A percentile compares a stretch with the other conserved stretches of the same genome.
These are phyloP conservation scores for Tricholoma furcatifolium DNA, from an alignment of 768 basidiomycete species.

Conservation along the genomic window DNA sequence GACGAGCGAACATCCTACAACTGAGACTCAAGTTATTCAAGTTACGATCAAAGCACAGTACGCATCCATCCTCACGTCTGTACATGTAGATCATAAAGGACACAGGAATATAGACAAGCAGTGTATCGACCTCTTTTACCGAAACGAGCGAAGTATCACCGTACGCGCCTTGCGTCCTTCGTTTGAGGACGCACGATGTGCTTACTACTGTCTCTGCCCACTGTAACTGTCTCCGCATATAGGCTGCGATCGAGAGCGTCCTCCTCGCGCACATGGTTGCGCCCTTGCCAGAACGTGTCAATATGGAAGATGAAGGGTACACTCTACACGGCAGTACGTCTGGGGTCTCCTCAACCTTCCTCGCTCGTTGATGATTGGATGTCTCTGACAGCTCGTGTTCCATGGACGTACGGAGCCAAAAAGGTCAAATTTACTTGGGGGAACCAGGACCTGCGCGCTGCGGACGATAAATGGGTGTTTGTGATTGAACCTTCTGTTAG, in stretches of 20 bases:
- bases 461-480: slow-evolving; percentile 35
- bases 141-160: no score
- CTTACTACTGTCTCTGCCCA: no score
- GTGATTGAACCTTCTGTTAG: slow-evolving; percentile 18
- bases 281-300: slow-evolving; percentile 25
- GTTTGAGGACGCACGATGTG: no score
- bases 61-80: background rate
- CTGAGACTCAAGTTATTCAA: slow-evolving; percentile 26
- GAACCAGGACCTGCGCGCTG: slow-evolving; percentile 18
- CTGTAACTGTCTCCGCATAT: no score
- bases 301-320: slow-evolving; percentile 30
- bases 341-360: background rate
- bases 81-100: no score
- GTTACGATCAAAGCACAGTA: slow-evolving; percentile 32
- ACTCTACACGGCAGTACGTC: slow-evolving; percentile 28
- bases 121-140: no score
- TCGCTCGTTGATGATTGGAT: background rate
- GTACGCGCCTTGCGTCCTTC: no score
- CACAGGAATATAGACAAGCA: no score
- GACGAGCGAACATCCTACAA: background rate
- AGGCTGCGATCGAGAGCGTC: slow-evolving; percentile 35
- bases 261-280: slow-evolving; percentile 28
- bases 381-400: slow-evolving; percentile 20
- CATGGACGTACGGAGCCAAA: slow-evolving; percentile 30
- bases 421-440: slow-evolving; percentile 30